These are phyloP conservation scores for Lactifluus pinguis DNA, from an alignment of 768 basidiomycete genomes.

Conservation along the genomic window DNA sequence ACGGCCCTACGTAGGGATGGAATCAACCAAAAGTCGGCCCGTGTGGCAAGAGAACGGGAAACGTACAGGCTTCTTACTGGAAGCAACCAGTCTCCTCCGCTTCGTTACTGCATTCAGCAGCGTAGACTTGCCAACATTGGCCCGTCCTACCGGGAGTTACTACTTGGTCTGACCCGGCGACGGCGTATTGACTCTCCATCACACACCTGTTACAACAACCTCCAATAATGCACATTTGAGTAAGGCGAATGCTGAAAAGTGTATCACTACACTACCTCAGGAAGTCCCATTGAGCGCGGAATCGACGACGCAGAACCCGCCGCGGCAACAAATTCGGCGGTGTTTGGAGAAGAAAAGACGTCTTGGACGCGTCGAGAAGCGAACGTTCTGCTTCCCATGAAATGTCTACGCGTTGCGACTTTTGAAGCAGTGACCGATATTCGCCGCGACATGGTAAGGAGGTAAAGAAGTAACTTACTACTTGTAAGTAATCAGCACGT, in stretches of 20 bases:
- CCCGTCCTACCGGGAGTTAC: conserved; percentile 42
- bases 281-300: conserved; percentile 16
- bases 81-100: conserved; percentile 45
- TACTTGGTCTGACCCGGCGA: neutral
- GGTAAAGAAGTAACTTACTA: no score
- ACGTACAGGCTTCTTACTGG: conserved; percentile 61
- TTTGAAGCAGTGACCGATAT: neutral
- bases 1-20: conserved; percentile 41
- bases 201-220: conserved; percentile 19
- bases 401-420: neutral
- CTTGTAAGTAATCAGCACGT: no score
- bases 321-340: conserved; percentile 20
- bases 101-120: conserved; percentile 62
- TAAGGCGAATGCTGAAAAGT: neutral
- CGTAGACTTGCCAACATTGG: conserved; percentile 71
- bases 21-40: neutral
- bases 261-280: conserved; percentile 15
- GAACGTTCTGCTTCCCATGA: neutral
- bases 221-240: neutral
- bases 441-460: neutral
- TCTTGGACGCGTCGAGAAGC: neutral
- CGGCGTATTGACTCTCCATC: neutral
- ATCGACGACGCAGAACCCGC: conserved; percentile 12
- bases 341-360: conserved; percentile 1
- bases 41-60: neutral